phyloP scores from a whole-genome alignment of 148 eudicot genomes.

The Dianthus caryophyllus region DNA sequence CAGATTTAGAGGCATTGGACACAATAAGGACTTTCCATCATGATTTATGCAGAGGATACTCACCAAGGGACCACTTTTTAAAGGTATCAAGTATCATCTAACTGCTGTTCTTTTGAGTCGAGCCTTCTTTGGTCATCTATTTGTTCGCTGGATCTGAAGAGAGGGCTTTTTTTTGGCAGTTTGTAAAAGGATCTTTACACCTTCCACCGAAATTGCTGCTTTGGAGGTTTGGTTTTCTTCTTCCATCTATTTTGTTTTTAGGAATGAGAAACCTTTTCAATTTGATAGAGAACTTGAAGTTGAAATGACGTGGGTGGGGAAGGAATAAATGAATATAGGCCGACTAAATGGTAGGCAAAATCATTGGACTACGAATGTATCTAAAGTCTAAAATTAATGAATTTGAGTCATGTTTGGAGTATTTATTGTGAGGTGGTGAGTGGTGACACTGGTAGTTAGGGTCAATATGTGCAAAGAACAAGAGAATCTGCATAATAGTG shows the following conservation, averaged over 20 bases:
- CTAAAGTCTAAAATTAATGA: not conserved
- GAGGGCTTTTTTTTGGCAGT: constrained; percentile 36
- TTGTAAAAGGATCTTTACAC: constrained; percentile 68
- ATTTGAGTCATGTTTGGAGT: not conserved
- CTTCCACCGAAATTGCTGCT: constrained; percentile 75
- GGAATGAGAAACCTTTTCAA: not conserved
- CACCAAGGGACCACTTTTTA: constrained; percentile 67
- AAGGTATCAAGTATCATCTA: constrained; percentile 46
- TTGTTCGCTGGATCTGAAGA: constrained; percentile 8
- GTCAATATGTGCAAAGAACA: not conserved
- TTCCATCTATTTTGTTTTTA: not conserved
- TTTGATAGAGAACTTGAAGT: not conserved
- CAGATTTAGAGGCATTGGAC: constrained; percentile 59
- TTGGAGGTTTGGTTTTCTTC: constrained; percentile 51
- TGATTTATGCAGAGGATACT: constrained; percentile 59
- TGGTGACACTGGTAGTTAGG: not conserved
- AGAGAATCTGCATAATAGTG: not conserved
- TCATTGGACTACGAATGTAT: not conserved
- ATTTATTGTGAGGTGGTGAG: constrained; percentile 2
- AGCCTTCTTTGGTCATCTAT: constrained; percentile 12
- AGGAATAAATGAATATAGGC: not conserved
- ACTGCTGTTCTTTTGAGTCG: not conserved
- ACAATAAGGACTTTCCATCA: constrained; percentile 55
- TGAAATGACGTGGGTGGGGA: not conserved
- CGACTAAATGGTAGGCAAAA: not conserved